Evolutionary conservation across 2,329 filamentous ascomycete genomes (phyloP).

Genomic region (Pseudogymnoascus sp.): DNA sequence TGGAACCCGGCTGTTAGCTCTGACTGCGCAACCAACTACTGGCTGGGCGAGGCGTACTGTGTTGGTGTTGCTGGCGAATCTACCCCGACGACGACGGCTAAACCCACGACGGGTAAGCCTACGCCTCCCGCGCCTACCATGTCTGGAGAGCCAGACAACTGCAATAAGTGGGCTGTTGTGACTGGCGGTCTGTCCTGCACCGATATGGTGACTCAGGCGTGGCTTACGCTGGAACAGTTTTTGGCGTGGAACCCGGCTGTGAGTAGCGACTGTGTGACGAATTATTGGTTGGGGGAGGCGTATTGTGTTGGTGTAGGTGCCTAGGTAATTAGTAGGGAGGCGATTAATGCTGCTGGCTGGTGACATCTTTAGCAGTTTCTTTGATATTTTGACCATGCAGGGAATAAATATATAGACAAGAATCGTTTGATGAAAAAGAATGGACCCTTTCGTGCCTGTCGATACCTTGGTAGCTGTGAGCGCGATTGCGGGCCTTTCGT

Average conservation of each 20-base stretch:
- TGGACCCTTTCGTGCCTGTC: background rate
- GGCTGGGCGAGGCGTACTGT: constrained; percentile 6
- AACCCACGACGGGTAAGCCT: background rate
- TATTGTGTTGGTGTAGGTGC: constrained; percentile 10
- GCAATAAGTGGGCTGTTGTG: constrained; percentile 1
- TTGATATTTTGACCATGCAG: background rate
- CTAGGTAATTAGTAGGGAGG: background rate
- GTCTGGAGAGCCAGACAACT: background rate
- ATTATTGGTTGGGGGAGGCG: constrained; percentile 8
- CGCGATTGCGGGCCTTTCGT: background rate
- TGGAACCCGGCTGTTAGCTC: constrained; percentile 28
- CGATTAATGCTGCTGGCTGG: background rate
- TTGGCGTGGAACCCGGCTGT: constrained; percentile 27
- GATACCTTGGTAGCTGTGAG: background rate
- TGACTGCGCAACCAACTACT: constrained; percentile 14
- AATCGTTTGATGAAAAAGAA: background rate
- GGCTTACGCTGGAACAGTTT: constrained; percentile 15
- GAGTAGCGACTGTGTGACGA: constrained; percentile 9
- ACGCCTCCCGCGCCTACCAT: background rate
- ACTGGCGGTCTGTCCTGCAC: constrained; percentile 13
- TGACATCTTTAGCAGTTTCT: background rate
- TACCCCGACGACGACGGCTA: background rate
- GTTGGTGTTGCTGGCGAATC: constrained; percentile 10
- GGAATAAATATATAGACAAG: constrained; percentile 2
- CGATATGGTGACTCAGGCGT: background rate